phyloP scores from a whole-genome alignment of 108 stramenopile species.

The Cylindrotheca closterium region DNA sequence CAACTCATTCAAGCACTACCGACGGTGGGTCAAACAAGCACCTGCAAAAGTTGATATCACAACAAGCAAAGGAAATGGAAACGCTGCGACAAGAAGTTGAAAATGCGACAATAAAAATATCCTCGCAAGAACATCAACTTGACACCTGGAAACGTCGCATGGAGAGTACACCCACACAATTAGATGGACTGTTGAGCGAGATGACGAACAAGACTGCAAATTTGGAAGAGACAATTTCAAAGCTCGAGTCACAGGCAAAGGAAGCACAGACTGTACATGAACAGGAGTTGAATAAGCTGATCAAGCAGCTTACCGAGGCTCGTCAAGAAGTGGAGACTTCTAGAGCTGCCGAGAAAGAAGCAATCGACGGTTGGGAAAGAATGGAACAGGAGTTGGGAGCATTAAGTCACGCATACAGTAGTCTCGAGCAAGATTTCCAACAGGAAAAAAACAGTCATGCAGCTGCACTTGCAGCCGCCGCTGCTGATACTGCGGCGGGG shows the following conservation, averaged over 20 bases:
- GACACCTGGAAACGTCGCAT: slow-evolving; percentile 56
- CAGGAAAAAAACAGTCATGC: not conserved
- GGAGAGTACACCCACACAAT: slow-evolving; percentile 63
- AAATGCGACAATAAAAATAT: slow-evolving; percentile 30
- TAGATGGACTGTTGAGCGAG: slow-evolving; percentile 67
- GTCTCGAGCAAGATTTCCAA: slow-evolving; percentile 67
- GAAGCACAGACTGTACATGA: slow-evolving; percentile 34
- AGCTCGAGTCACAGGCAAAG: slow-evolving; percentile 38
- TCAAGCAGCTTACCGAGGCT: slow-evolving; percentile 32
- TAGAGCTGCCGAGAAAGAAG: slow-evolving; percentile 32
- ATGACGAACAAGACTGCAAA: slow-evolving; percentile 49
- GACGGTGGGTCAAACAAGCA: slow-evolving; percentile 23
- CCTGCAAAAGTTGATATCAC: slow-evolving; percentile 52
- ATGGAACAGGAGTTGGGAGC: slow-evolving; percentile 69
- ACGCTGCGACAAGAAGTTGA: slow-evolving; percentile 51
- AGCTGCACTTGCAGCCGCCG: not conserved
- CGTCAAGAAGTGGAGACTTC: slow-evolving; percentile 37
- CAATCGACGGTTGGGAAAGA: slow-evolving; percentile 38
- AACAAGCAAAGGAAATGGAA: slow-evolving; percentile 70
- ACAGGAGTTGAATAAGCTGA: slow-evolving; percentile 26
- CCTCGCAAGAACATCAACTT: slow-evolving; percentile 38
- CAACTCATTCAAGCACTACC: slow-evolving; percentile 9
- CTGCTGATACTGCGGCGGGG: not conserved
- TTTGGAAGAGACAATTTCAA: slow-evolving; percentile 46
- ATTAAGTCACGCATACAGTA: slow-evolving; percentile 69